Evolutionary conservation across 2,329 filamentous ascomycete species (phyloP), one percentile per base, ranked within the genome.

Genomic region (Acarospora socialis): DNA sequence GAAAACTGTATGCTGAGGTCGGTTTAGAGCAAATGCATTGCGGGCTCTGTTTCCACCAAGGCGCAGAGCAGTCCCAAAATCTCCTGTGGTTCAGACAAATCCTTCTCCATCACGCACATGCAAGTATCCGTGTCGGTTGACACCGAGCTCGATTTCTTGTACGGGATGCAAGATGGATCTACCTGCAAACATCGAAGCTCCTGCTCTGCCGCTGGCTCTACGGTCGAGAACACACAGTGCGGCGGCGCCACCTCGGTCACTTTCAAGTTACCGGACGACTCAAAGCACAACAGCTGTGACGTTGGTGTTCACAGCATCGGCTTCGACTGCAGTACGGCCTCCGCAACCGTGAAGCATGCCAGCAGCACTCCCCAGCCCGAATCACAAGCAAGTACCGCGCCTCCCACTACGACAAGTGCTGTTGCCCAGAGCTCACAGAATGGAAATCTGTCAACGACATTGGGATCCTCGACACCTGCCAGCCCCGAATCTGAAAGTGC

Each of bases 171-270:
- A 2, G 81, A 87, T 53, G 81, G 81, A 45, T 76, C 72, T 9
- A 70, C 57, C 38, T 95, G 87, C 74, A 87, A 81, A 62, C 79
- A 92, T 47, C 73, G 71, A 40, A 63, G 70, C 43, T 51, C 65
- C 32, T 92, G 82, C 70, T 70, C 65, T 42, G 61, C 66, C 34
- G 61, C 66, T 10, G 81, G 81, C 47, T 76, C 73, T 36, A 70
- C 68, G 28, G 66, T 94, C 47, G 60, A 72, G 59, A 94, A 94
- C 70, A 72, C 64, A 39, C 83, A 94, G 67, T 95, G 87, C 54
- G 87, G 84, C 70, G 86, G 86, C 57, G 86, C 87, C 43, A 82
- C 69, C 52, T 75, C 73, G 36, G 83, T 94, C 39, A 74, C 70
- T 33, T 75, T 94, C 52, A 60, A 65, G 42, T 56, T 70, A 36